Base-by-base conservation (phyloP, 2,329 filamentous ascomycete genomes). In the Cercospora sp. region DNA sequence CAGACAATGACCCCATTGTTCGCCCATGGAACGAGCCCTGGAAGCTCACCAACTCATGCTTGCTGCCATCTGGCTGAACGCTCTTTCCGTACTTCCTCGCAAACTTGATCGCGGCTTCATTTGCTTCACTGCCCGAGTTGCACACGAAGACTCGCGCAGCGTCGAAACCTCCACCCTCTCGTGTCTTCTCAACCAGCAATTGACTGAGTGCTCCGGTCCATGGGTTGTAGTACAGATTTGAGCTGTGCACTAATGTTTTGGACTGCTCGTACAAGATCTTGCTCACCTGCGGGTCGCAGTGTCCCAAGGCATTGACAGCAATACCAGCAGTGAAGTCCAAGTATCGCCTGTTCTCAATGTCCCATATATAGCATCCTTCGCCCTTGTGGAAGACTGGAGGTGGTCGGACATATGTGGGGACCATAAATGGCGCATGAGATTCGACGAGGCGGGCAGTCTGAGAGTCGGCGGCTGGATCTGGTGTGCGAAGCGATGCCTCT, bases 71-170 rank as follows among this genome's bases (percentile, higher is more conserved):
- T n/a, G 75, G 70, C 53, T 76, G 72, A 13, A 74, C 66, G 42
- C 65, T 75, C 80, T 94, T 94, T 74, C 93, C 94, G 23, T 91
- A 90, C 81, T 99, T 99, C 74, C 95, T 88, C 20, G 94, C 91
- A 76, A 99, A 98, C 80, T 99, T 99, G 79, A 99, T 91, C 39
- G 94, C 95, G 1, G 94, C 95, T 82, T 99, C 95, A 80, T 99
- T 99, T 77, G 95, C 95, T 82, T 99, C 95, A 68, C 91, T 92
- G 68, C 95, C 95, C 3, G 94, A 97, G 83, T 99, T 99, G 84
- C 93, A 97, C 72, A 99, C 87, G 78, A 99, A 99, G 2, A 92
- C 93, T 66, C 91, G 87, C 20, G 87, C 84, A 76, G 90, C 87
- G 73, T 91, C 88, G 91, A 98, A 97, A 72, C 86, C 91, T 48